These are phyloP conservation scores for Debaryomycetaceae sp. DNA, from an alignment of 1,139 yeast genomes.

Conservation along the genomic window DNA sequence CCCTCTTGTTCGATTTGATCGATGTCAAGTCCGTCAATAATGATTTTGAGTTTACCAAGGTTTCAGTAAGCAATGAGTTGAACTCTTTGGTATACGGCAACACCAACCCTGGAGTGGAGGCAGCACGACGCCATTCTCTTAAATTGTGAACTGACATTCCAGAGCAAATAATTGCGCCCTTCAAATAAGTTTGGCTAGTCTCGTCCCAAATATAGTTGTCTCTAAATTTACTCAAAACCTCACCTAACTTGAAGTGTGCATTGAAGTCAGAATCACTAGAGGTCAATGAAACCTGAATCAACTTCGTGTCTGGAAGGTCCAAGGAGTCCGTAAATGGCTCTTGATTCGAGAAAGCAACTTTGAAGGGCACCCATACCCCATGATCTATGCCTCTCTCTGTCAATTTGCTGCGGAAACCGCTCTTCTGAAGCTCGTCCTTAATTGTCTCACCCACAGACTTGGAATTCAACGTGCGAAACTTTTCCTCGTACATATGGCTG, in stretches of 20 bases:
- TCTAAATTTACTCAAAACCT: conserved; percentile 49
- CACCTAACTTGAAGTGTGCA: conserved; percentile 54
- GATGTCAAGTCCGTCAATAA: conserved; percentile 27
- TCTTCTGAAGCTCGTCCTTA: conserved; percentile 31
- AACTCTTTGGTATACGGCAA: conserved; percentile 53
- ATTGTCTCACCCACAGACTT: conserved; percentile 42
- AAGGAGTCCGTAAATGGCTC: conserved; percentile 26
- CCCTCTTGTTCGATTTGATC: conserved; percentile 24
- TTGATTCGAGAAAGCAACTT: conserved; percentile 59
- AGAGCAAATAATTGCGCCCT: conserved; percentile 54
- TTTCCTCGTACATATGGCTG: conserved; percentile 54
- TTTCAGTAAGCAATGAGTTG: conserved; percentile 38
- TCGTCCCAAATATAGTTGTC: conserved; percentile 37
- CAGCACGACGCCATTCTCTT: conserved; percentile 40
- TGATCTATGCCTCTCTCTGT: conserved; percentile 69
- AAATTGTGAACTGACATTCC: conserved; percentile 83
- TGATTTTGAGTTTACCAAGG: conserved; percentile 24
- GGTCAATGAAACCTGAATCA: conserved; percentile 65
- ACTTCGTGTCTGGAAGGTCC: conserved; percentile 45
- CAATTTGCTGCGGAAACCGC: conserved; percentile 44
- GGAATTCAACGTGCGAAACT: conserved; percentile 51
- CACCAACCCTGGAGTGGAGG: conserved; percentile 16
- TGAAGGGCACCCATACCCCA: conserved; percentile 79
- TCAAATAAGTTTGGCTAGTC: conserved; percentile 23
- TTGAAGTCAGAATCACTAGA: conserved; percentile 43